Conservation (phyloP, 1,139 yeast species). For the Hansenula sp. region DNA sequence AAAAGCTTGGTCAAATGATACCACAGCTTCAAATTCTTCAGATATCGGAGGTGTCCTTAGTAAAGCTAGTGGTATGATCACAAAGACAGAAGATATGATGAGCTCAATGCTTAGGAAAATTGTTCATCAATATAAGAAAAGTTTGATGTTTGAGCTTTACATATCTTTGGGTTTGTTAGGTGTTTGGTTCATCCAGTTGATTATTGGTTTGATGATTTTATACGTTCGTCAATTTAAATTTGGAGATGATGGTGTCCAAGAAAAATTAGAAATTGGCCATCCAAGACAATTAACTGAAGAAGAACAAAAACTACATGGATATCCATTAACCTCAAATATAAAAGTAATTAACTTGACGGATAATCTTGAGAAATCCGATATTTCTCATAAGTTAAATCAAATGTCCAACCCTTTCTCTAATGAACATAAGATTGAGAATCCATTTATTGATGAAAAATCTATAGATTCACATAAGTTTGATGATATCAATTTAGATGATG, state of each 20-base stretch:
- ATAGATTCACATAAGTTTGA: neutral
- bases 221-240: slow-evolving; percentile 3
- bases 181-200: slow-evolving; percentile 44
- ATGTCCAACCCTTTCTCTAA: neutral
- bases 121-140: slow-evolving; percentile 30
- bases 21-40: neutral
- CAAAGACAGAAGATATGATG: slow-evolving; percentile 23
- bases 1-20: slow-evolving; percentile 11
- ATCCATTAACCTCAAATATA: slow-evolving; percentile 5
- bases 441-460: neutral
- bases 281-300: slow-evolving; percentile 9
- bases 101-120: slow-evolving; percentile 23
- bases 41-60: neutral
- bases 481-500: neutral
- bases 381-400: neutral
- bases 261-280: slow-evolving; percentile 4
- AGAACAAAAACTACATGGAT: slow-evolving; percentile 8
- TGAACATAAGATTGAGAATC: neutral
- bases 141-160: slow-evolving; percentile 41
- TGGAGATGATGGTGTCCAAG: neutral
- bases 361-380: slow-evolving; percentile 1
- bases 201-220: slow-evolving; percentile 33
- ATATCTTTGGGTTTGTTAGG: slow-evolving; percentile 41
- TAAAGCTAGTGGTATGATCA: slow-evolving; percentile 6
- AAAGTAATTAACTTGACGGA: neutral